Conservation (phyloP, 352 stramenopile genomes). For the Pythium apleroticum region DNA sequence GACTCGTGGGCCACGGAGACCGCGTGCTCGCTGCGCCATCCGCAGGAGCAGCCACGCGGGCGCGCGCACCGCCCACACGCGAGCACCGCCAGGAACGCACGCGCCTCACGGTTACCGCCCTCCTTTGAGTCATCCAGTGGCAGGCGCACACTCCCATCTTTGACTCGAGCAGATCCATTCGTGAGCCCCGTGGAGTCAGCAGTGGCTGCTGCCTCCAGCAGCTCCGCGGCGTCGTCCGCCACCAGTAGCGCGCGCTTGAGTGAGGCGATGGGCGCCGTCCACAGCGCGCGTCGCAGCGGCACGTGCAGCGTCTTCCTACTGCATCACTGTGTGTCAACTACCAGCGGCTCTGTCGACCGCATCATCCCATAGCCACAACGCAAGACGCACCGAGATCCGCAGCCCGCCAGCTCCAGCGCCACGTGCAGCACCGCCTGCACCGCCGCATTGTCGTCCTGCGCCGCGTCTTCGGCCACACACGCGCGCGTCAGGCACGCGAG, state of each 20-base stretch:
- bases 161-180: not conserved
- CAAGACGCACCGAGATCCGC: not conserved
- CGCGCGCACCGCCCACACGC: constrained; percentile 15
- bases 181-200: not conserved
- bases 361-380: not conserved
- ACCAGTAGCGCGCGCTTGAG: constrained; percentile 33
- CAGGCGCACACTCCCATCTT: not conserved
- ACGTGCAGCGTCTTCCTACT: constrained; percentile 17
- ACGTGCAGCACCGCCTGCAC: constrained; percentile 1
- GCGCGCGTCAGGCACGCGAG: not conserved
- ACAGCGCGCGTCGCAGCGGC: constrained; percentile 13
- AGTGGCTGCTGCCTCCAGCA: not conserved
- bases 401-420: not conserved
- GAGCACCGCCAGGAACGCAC: constrained; percentile 13
- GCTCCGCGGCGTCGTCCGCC: not conserved
- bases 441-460: not conserved
- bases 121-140: not conserved
- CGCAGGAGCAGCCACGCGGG: constrained; percentile 17
- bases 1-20: constrained; percentile 13
- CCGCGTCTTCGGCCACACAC: not conserved
- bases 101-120: not conserved
- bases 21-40: constrained; percentile 24
- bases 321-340: not conserved
- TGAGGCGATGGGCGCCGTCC: constrained; percentile 26
- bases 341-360: too few species aligned